Conservation (phyloP, 73 alveolate genomes). For the Uronychia binucleata region DNA sequence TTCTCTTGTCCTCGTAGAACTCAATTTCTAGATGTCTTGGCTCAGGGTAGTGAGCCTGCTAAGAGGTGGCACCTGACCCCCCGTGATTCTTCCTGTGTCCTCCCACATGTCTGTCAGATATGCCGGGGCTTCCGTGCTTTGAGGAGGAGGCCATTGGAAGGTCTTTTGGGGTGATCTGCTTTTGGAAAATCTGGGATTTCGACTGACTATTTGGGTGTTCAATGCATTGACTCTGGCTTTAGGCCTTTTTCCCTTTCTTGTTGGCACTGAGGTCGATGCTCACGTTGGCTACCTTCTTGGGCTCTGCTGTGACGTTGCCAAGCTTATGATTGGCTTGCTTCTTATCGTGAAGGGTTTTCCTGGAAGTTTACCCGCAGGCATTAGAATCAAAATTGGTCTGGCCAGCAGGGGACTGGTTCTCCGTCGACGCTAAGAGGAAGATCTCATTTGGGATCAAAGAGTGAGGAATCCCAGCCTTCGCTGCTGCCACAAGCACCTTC, state of each 20-base stretch:
- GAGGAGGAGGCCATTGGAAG: background rate
- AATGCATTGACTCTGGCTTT: background rate
- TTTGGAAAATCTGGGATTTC: no score
- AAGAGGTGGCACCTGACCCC: background rate
- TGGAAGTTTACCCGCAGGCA: background rate
- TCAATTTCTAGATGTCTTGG: background rate
- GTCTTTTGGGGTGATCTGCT: no score
- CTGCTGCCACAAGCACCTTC: background rate
- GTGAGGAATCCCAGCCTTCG: background rate
- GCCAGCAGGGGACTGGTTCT: background rate
- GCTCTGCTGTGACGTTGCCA: background rate
- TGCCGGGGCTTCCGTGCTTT: background rate
- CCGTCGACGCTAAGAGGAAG: background rate
- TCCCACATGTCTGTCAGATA: background rate
- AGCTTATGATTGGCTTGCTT: background rate
- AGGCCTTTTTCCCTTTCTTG: background rate
- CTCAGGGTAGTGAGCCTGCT: background rate
- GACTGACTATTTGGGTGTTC: no score
- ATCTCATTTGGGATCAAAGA: background rate
- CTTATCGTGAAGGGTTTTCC: background rate
- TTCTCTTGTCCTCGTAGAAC: background rate
- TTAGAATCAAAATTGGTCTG: background rate
- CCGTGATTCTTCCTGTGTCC: background rate
- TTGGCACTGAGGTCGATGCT: background rate
- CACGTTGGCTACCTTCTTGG: background rate